Conservation (phyloP, 2,329 filamentous ascomycete genomes). For the Beauveria sp. region DNA sequence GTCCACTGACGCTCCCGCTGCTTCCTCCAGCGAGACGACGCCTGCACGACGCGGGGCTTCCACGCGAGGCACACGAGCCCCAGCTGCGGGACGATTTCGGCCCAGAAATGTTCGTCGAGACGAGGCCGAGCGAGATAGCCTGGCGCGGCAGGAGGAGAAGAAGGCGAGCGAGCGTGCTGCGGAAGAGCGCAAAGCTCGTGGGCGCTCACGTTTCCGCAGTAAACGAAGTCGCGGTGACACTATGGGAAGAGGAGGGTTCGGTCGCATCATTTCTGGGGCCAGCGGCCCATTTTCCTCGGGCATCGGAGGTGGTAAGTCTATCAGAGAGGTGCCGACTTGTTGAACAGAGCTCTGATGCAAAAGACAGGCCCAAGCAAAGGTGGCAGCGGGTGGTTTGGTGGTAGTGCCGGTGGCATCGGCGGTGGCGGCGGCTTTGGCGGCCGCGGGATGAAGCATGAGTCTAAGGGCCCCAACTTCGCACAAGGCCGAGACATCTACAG, state of each 20-base stretch:
- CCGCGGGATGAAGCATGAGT: slow-evolving; percentile 26
- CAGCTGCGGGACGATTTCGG: slow-evolving; percentile 34
- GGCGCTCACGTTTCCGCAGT: slow-evolving; percentile 33
- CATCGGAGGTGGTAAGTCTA: slow-evolving; percentile 2
- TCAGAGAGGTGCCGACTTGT: not conserved
- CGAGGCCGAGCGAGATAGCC: slow-evolving; percentile 39
- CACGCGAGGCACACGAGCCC: slow-evolving; percentile 27
- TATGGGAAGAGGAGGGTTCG: slow-evolving; percentile 34
- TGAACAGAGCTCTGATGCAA: not conserved
- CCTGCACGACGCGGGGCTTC: slow-evolving; percentile 10
- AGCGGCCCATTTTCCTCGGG: slow-evolving; percentile 33
- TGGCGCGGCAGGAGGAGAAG: slow-evolving; percentile 37
- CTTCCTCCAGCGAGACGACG: slow-evolving; percentile 12
- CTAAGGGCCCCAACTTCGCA: slow-evolving; percentile 29
- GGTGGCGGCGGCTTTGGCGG: slow-evolving; percentile 21
- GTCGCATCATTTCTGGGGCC: slow-evolving; percentile 26
- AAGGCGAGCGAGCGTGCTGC: slow-evolving; percentile 34
- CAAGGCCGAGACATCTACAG: slow-evolving; percentile 25
- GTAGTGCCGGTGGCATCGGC: slow-evolving; percentile 18
- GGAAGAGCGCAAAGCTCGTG: slow-evolving; percentile 30
- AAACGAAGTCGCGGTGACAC: slow-evolving; percentile 36
- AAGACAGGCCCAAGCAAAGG: not conserved
- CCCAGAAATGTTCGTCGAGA: slow-evolving; percentile 43
- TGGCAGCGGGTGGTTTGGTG: slow-evolving; percentile 19
- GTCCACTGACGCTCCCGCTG: slow-evolving; percentile 12